A percentile compares a stretch with the other conserved stretches of the same genome.
These are phyloP conservation scores for Posidonia oceanica DNA, from an alignment of 116 monocot genomes.

Conservation along the genomic window DNA sequence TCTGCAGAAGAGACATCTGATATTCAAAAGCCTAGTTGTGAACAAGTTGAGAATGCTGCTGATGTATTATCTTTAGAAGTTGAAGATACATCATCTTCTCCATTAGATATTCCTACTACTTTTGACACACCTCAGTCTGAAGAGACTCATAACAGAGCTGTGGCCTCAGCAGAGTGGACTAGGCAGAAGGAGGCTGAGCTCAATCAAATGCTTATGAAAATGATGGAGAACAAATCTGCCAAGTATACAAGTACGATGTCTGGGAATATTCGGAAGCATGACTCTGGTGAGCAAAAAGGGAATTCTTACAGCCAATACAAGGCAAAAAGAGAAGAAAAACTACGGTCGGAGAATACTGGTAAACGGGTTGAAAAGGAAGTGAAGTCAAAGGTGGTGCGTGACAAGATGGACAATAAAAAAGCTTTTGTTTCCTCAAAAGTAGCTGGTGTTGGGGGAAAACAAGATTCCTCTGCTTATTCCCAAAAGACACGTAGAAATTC, in stretches of 20 bases:
- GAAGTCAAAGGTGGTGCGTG: slow-evolving; percentile 35
- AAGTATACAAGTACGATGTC: slow-evolving; percentile 20
- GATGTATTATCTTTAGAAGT: slow-evolving; percentile 13
- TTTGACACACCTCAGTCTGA: slow-evolving; percentile 14
- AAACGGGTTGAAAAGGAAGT: slow-evolving; percentile 41
- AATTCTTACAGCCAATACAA: slow-evolving; percentile 42
- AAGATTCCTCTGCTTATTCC: slow-evolving; percentile 17
- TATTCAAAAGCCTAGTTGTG: background rate
- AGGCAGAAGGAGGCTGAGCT: slow-evolving; percentile 83
- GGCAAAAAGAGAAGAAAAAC: slow-evolving; percentile 67
- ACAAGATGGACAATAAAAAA: slow-evolving; percentile 42
- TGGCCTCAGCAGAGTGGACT: slow-evolving; percentile 70
- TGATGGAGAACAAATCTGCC: slow-evolving; percentile 61
- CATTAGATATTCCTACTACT: slow-evolving; percentile 14
- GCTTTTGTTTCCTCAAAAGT: slow-evolving; percentile 28
- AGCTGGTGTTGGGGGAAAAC: slow-evolving; percentile 19
- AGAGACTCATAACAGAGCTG: slow-evolving; percentile 34
- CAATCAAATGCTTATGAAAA: slow-evolving; percentile 72
- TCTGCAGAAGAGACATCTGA: background rate
- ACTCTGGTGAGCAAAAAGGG: slow-evolving; percentile 34
- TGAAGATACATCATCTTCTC: slow-evolving; percentile 11
- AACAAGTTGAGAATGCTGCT: slow-evolving; percentile 10
- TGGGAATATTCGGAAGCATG: slow-evolving; percentile 12
- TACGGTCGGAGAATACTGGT: slow-evolving; percentile 31
- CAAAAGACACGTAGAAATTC: slow-evolving; percentile 79